phyloP scores from a whole-genome alignment of 768 basidiomycete species.

The Naganishia kalamii region DNA sequence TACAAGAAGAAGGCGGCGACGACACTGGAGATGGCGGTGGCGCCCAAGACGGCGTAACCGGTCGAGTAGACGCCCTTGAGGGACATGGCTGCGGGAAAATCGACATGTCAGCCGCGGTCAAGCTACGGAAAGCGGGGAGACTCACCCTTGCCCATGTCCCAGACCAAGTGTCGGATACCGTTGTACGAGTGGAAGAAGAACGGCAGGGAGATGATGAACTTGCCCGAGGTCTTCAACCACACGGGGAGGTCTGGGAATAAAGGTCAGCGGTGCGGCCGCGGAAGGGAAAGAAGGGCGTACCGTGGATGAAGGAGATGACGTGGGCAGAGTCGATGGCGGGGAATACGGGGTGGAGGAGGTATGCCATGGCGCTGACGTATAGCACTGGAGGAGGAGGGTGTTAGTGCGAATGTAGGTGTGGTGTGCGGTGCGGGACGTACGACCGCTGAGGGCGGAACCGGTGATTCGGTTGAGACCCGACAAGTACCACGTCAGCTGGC shows the following conservation, averaged over 20 bases:
- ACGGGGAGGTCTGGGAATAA: conserved; percentile 56
- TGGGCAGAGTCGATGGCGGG: conserved; percentile 65
- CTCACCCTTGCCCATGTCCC: conserved; percentile 86
- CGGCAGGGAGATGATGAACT: conserved; percentile 71
- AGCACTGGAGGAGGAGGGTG: conserved; percentile 54
- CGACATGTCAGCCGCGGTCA: background rate
- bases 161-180: conserved; percentile 79
- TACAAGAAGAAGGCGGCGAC: conserved; percentile 54
- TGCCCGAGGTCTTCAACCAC: conserved; percentile 66
- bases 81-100: conserved; percentile 58
- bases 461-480: conserved; percentile 85
- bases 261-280: background rate
- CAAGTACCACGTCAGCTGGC: conserved; percentile 79
- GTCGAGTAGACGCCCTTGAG: conserved; percentile 72
- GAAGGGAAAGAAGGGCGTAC: conserved; percentile 8
- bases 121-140: conserved; percentile 27
- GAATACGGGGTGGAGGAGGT: conserved; percentile 67
- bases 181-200: conserved; percentile 89
- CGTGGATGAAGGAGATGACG: conserved; percentile 63
- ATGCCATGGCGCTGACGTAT: conserved; percentile 79
- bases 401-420: background rate
- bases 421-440: conserved; percentile 49
- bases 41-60: conserved; percentile 77
- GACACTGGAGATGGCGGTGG: conserved; percentile 66
- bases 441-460: conserved; percentile 68